A percentile compares a stretch with the other conserved stretches of the same genome.
These are phyloP conservation scores for Turritis glabra DNA, from an alignment of 345 rosid species.

Conservation along the genomic window DNA sequence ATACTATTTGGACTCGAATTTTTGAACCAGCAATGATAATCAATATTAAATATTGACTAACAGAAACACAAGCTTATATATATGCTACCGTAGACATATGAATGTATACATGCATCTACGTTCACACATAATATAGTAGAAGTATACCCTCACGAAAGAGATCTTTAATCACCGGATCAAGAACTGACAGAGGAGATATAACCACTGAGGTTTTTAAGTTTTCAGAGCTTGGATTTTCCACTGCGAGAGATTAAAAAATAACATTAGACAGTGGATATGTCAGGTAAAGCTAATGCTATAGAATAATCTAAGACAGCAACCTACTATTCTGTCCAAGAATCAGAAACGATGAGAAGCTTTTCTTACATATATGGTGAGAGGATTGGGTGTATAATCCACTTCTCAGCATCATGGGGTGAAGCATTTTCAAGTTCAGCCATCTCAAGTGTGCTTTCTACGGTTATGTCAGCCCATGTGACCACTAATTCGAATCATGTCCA, in stretches of 20 bases:
- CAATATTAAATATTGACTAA: neutral
- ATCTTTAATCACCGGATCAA: constrained; percentile 91
- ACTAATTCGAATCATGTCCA: constrained; percentile 68
- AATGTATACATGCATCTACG: constrained; percentile 19
- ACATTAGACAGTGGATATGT: constrained; percentile 11
- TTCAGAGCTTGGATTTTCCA: no score
- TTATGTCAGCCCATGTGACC: constrained; percentile 68
- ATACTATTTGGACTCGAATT: no score
- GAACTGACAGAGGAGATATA: constrained; percentile 77
- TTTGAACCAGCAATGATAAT: neutral
- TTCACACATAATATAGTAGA: neutral
- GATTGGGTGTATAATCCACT: constrained; percentile 70
- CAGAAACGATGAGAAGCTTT: constrained; percentile 20
- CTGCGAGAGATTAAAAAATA: constrained; percentile 30
- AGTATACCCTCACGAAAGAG: constrained; percentile 77
- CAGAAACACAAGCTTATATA: constrained; percentile 3
- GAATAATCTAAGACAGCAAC: no score
- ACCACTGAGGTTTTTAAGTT: constrained; percentile 69
- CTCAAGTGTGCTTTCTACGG: constrained; percentile 77
- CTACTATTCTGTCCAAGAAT: constrained; percentile 22
- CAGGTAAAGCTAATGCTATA: no score
- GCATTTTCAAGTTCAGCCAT: constrained; percentile 95
- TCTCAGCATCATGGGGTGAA: constrained; percentile 89
- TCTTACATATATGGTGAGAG: constrained; percentile 71
- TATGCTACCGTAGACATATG: no score